Evolutionary conservation across 192 early-diverging fungal species (phyloP).

Genomic region (Globomyces pollinis-pini): DNA sequence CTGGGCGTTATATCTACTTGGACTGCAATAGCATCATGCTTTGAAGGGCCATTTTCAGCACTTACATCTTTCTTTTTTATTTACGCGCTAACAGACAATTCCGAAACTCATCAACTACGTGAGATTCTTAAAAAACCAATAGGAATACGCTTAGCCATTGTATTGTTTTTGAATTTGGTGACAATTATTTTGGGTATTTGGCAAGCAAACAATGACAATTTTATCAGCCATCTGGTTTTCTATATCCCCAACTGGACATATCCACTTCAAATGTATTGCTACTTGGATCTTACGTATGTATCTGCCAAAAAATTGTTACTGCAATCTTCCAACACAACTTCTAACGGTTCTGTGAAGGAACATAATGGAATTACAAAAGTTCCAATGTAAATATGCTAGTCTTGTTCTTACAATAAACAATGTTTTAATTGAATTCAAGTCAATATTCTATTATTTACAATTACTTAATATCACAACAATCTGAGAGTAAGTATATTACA

Average conservation of each 20-base stretch:
- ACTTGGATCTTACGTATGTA: conserved; percentile 7
- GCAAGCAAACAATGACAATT: conserved; percentile 4
- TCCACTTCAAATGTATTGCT: neutral
- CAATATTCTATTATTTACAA: too few species aligned
- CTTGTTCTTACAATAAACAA: too few species aligned
- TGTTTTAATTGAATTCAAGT: too few species aligned
- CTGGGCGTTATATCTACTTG: too few species aligned
- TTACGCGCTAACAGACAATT: neutral
- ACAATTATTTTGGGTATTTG: neutral
- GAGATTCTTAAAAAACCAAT: neutral
- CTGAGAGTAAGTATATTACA: too few species aligned
- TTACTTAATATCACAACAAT: too few species aligned
- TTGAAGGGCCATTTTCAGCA: neutral
- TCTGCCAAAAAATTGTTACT: conserved; percentile 3
- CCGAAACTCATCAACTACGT: neutral
- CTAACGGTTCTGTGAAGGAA: too few species aligned
- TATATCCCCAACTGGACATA: conserved; percentile 3
- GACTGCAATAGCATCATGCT: too few species aligned
- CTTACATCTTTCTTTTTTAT: neutral
- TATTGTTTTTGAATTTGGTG: neutral
- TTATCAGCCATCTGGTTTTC: conserved; percentile 1
- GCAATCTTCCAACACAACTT: neutral
- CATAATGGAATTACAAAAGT: too few species aligned
- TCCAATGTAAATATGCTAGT: too few species aligned
- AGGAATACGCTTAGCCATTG: neutral